Base-by-base conservation (phyloP, 306 rosid genomes). In the Quercus bicolor region DNA sequence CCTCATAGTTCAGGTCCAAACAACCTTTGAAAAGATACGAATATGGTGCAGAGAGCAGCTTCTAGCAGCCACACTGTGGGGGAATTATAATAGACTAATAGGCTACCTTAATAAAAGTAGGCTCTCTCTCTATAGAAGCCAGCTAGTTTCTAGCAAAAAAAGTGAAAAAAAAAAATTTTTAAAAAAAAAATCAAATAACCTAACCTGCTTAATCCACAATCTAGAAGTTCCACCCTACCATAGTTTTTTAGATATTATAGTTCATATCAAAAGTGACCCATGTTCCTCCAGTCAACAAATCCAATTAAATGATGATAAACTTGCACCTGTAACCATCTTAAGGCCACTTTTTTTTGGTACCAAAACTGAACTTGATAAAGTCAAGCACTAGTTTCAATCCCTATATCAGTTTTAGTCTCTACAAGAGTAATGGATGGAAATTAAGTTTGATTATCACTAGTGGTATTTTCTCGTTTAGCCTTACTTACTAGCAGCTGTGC, bases 361-460 rank as follows among this genome's bases (percentile, higher is more conserved):
- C 45, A 70, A 62, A 73, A 43, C 74, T 52, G 73, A 72, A 68
- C 81, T 76, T 79, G 73, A 61, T 29, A 4, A 33, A 26, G 66
- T 79, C 81, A 85, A 78, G 70, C 76, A 80, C 79, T 65, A 77
- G 59, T 61, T 82, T 75, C 68, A 0, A 74, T 71, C 68, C 57
- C 59, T n/a, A 75, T 26, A 70, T 78, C 88, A 51, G 81, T 75
- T 75, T 76, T 62, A 56, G 75, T 59, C 89, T 86, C 91, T 5
- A 75, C 13, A 52, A 88, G 82, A 34, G 78, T 51, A 79, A 94
- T 84, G 52, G 40, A 76, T 24, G 26, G 26, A 24, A 24, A 24
- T 24, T 24, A 24, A 24, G 1, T 24, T 24, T 24, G 26, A 24
- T 24, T 24, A 24, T 24, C 26, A 24, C 26, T 24, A 24, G 26